A percentile compares a stretch with the other conserved stretches of the same genome.
phyloP scores from a whole-genome alignment of 2,329 filamentous ascomycete species.

The Neurospora sp. region DNA sequence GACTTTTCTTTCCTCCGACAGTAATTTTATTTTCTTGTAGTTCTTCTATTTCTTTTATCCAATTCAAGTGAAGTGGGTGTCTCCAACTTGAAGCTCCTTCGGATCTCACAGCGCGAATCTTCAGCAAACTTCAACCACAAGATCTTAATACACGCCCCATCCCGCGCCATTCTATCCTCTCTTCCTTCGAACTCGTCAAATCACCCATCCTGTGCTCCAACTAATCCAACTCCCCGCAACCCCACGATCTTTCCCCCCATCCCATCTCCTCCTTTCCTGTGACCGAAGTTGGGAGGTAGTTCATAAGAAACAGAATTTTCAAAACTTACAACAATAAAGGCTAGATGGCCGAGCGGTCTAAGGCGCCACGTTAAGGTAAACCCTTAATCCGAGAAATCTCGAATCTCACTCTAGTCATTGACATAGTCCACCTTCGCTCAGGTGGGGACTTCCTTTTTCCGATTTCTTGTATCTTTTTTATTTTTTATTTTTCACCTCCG shows the following conservation, averaged over 20 bases:
- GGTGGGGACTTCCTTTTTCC: neutral
- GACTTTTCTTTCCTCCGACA: neutral
- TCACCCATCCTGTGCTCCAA: neutral
- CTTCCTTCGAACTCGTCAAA: neutral
- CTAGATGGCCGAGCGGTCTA: too few relatives aligned
- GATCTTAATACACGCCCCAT: neutral
- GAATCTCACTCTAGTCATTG: too few relatives aligned
- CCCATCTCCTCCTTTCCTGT: neutral
- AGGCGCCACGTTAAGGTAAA: too few relatives aligned
- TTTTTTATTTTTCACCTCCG: neutral
- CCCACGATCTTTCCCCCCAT: neutral
- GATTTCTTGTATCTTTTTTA: neutral
- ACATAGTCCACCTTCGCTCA: neutral
- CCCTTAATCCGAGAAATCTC: too few relatives aligned
- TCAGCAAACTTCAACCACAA: neutral
- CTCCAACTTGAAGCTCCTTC: neutral
- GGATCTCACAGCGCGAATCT: neutral
- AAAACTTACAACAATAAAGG: too few relatives aligned
- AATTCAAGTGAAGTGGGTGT: neutral
- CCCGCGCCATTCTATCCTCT: neutral
- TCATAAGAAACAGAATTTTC: too few relatives aligned
- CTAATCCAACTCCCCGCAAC: neutral
- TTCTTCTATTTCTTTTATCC: neutral
- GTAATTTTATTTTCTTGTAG: neutral
- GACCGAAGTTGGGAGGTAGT: fast-evolving